Base-by-base conservation (phyloP, 2,329 filamentous ascomycete genomes). In the Phoma herbarum region DNA sequence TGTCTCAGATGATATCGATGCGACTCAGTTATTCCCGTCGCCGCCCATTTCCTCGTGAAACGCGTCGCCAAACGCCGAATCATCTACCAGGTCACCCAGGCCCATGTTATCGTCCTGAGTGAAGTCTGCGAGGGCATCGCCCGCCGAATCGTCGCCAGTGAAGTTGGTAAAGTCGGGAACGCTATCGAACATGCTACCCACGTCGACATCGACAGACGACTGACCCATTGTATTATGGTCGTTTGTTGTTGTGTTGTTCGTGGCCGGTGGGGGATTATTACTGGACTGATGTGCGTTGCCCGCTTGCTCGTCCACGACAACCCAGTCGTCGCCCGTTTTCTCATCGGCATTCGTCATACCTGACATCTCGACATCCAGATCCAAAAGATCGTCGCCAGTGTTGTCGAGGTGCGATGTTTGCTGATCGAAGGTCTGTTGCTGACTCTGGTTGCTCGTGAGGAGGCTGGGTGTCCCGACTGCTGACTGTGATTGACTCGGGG, bases 401-500 rank as follows among this genome's bases (percentile, higher is more conserved):
- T 64, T 57, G 18, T 74, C 72, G 23, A 73, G 60, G 26, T 66
- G 69, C 43, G 64, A 59, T 26, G 63, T 63, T 33, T 68, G 65
- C 31, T 69, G 67, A 42, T 69, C 65, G 18, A 72, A 71, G n/a
- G 68, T 57, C 25, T 71, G 44, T n/a, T 57, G 49, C 44, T 72
- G 70, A 14, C 54, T 63, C 22, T 60, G 39, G 22, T 72, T 69
- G 16, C 63, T 59, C 11, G 59, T 49, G 22, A 70, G 59, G 4
- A 76, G 75, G 42, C 70, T 74, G 33, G 87, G 86, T 7, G 87
- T 90, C 5, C 81, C 84, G 16, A 82, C 83, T 44, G 80, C 81
- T 1, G 87, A 89, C 46, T 85, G 84, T 10, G 82, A 81, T 46
- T 87, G 86, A n/a, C 83, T 72, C 28, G 85, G 83, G 28, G 84